Conservation (phyloP, 73 alveolate species). For the Uronychia setigera region DNA sequence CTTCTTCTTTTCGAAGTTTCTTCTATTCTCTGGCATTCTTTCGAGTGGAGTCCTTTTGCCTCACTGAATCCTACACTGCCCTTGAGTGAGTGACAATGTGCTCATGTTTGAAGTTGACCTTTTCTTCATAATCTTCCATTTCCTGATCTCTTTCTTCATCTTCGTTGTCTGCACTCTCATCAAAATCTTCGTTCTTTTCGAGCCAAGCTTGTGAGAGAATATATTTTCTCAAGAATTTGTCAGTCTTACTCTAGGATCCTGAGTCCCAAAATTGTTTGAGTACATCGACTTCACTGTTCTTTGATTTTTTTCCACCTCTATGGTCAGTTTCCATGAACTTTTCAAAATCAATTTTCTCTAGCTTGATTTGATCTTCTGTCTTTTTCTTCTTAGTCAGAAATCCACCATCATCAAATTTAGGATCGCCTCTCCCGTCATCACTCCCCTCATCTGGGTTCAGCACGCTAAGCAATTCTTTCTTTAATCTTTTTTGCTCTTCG, state of each 20-base stretch:
- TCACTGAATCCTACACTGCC: constrained; percentile 42
- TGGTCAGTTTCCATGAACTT: constrained; percentile 25
- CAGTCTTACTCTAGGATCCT: constrained; percentile 21
- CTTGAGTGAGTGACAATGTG: constrained; percentile 65
- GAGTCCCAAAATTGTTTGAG: constrained; percentile 61
- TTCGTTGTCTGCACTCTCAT: constrained; percentile 65
- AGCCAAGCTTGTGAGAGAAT: constrained; percentile 60
- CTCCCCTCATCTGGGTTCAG: neutral
- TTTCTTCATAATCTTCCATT: constrained; percentile 62
- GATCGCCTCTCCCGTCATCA: constrained; percentile 39
- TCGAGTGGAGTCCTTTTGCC: constrained; percentile 43
- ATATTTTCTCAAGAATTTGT: constrained; percentile 62
- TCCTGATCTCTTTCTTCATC: constrained; percentile 61
- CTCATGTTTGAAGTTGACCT: constrained; percentile 67
- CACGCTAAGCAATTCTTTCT: constrained; percentile 43
- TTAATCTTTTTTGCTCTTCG: constrained; percentile 55
- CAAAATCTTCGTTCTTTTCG: constrained; percentile 38
- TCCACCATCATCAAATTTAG: constrained; percentile 28
- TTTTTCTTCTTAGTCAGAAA: constrained; percentile 23
- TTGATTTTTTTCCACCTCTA: constrained; percentile 19
- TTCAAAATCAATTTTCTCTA: constrained; percentile 21
- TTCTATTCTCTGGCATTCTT: constrained; percentile 43
- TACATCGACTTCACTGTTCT: constrained; percentile 31
- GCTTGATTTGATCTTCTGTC: constrained; percentile 24
- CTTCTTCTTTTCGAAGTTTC: constrained; percentile 60